Conservation (phyloP, 208 protist species). For the Trichomonas tenax region DNA sequence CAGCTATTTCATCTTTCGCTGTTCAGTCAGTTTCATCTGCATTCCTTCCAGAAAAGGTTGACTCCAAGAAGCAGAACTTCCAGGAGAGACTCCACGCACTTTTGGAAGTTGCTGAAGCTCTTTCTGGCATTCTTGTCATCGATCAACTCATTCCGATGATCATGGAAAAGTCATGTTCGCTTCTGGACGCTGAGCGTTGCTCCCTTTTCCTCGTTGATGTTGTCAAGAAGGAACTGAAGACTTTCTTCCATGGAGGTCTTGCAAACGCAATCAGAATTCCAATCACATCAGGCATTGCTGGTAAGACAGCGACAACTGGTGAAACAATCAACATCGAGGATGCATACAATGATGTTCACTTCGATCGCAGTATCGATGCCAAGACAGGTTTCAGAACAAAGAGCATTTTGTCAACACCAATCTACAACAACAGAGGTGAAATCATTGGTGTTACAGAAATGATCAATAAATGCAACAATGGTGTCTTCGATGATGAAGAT, state of each 20-base stretch:
- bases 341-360: conserved; percentile 43
- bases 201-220: conserved; percentile 28
- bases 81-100: background rate
- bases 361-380: conserved; percentile 42
- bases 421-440: conserved; percentile 34
- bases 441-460: conserved; percentile 40
- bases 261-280: conserved; percentile 23
- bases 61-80: background rate
- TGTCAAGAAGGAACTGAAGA: conserved; percentile 18
- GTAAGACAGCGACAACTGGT: conserved; percentile 31
- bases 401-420: conserved; percentile 42
- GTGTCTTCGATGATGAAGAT: background rate
- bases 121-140: background rate
- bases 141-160: conserved; percentile 22
- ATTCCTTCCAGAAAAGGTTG: background rate
- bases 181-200: conserved; percentile 28
- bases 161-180: background rate
- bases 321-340: conserved; percentile 40
- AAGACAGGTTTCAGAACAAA: conserved; percentile 42
- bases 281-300: conserved; percentile 29
- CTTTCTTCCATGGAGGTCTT: background rate
- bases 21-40: background rate
- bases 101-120: conserved; percentile 24
- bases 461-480: conserved; percentile 32
- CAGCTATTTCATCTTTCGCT: background rate